Percentiles rank a stretch among this genome's conserved stretches.
These are phyloP conservation scores for Eimeria praecox DNA, from an alignment of 169 alveolate genomes.

Conservation along the genomic window DNA sequence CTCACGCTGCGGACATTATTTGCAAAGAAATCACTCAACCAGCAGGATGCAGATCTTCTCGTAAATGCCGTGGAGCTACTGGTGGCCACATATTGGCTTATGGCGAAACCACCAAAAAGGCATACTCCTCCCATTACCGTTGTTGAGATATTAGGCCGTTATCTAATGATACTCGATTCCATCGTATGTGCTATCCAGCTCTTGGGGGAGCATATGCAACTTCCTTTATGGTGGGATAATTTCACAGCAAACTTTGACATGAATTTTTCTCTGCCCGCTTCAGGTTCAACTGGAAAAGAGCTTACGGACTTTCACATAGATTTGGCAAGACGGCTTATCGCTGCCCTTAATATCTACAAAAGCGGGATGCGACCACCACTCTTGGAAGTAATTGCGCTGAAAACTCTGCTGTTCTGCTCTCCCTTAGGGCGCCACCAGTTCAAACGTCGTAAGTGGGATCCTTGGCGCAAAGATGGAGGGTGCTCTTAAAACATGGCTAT, in stretches of 20 bases:
- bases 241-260: not conserved
- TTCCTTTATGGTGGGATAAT: not conserved
- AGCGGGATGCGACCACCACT: not conserved
- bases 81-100: not conserved
- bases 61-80: not conserved
- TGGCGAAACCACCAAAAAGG: not conserved
- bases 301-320: not conserved
- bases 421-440: not conserved
- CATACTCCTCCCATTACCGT: not conserved
- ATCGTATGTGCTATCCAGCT: not conserved
- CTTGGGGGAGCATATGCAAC: not conserved
- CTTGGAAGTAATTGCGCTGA: not conserved
- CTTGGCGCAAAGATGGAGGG: not conserved
- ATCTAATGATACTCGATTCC: not conserved
- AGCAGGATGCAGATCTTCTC: not conserved
- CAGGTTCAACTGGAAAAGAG: not conserved
- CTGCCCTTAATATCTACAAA: constrained; percentile 8
- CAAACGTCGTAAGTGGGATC: not conserved
- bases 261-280: not conserved
- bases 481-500: not conserved
- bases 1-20: not conserved
- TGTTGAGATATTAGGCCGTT: not conserved
- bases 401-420: not conserved
- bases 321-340: not conserved
- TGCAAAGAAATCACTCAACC: not conserved